Evolutionary conservation across 2,329 filamentous ascomycete species (phyloP).

Genomic region (Aspergillus ochraceus): DNA sequence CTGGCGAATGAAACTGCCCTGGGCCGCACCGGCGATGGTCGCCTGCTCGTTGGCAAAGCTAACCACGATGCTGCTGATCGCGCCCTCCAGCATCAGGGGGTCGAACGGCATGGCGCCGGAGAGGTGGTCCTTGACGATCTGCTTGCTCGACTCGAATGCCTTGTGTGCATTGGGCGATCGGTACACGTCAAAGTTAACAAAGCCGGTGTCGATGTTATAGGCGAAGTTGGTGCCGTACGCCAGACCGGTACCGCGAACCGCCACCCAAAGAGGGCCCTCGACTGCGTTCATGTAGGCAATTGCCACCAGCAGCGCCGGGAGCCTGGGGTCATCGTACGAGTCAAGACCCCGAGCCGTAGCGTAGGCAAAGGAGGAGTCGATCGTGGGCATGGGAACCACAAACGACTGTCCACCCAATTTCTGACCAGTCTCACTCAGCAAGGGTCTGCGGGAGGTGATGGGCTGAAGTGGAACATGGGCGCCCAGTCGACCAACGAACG

Average conservation of each 20-base stretch:
- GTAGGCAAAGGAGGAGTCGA: conserved; percentile 88
- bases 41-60: conserved; percentile 84
- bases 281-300: conserved; percentile 88
- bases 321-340: conserved; percentile 71
- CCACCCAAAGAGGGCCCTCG: conserved; percentile 92
- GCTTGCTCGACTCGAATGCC: conserved; percentile 75
- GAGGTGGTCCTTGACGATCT: conserved; percentile 72
- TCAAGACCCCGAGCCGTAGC: conserved; percentile 72
- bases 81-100: conserved; percentile 79
- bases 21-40: conserved; percentile 78
- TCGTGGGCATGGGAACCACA: conserved; percentile 84
- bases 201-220: conserved; percentile 74
- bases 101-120: conserved; percentile 73
- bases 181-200: conserved; percentile 82
- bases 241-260: conserved; percentile 87
- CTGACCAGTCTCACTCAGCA: conserved; percentile 74
- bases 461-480: conserved; percentile 61
- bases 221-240: conserved; percentile 85
- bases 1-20: conserved; percentile 77
- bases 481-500: conserved; percentile 57
- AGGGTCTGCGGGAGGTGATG: conserved; percentile 66
- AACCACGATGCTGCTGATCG: conserved; percentile 85
- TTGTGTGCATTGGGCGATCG: conserved; percentile 86
- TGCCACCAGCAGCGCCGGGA: conserved; percentile 85
- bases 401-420: conserved; percentile 73